Percentiles rank a stretch among this genome's conserved stretches.
Conservation (phyloP, 352 stramenopile genomes). For the Stramenopiles sp. region DNA sequence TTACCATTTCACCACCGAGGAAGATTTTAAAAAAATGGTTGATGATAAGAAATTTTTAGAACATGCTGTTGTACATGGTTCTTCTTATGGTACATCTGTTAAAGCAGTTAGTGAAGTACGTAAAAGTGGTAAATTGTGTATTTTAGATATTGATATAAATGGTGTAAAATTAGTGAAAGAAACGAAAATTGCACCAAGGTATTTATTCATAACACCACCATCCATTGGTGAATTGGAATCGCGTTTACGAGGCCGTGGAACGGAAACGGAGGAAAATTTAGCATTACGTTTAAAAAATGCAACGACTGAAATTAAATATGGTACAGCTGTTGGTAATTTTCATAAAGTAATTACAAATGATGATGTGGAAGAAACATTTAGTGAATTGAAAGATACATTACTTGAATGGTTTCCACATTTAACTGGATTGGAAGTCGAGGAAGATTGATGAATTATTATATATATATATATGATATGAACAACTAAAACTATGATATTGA, state of each 20-base stretch:
- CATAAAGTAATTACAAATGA: slow-evolving; percentile 65
- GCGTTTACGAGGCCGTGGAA: slow-evolving; percentile 72
- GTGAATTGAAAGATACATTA: slow-evolving; percentile 37
- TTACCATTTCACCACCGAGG: slow-evolving; percentile 86
- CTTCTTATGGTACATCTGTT: slow-evolving; percentile 80
- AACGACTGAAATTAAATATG: slow-evolving; percentile 68
- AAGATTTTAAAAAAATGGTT: slow-evolving; percentile 77
- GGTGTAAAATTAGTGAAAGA: slow-evolving; percentile 78
- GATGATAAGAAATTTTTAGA: slow-evolving; percentile 82
- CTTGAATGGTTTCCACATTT: slow-evolving; percentile 22
- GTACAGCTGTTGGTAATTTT: slow-evolving; percentile 49
- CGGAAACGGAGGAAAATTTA: slow-evolving; percentile 88
- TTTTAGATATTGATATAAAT: slow-evolving; percentile 96
- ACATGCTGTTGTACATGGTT: slow-evolving; percentile 86
- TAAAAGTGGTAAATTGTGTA: slow-evolving; percentile 80
- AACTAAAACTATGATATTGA: too few species aligned
- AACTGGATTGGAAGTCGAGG: not conserved
- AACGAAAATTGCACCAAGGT: slow-evolving; percentile 62
- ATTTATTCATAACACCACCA: slow-evolving; percentile 85
- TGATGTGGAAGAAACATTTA: slow-evolving; percentile 53
- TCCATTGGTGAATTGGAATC: slow-evolving; percentile 79
- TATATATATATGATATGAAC: too few species aligned
- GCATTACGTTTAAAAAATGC: slow-evolving; percentile 73
- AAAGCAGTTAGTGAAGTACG: slow-evolving; percentile 54
- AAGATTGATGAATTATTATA: not conserved